Conservation (phyloP, 805 yeast species). For the Starmera pachycereana region DNA sequence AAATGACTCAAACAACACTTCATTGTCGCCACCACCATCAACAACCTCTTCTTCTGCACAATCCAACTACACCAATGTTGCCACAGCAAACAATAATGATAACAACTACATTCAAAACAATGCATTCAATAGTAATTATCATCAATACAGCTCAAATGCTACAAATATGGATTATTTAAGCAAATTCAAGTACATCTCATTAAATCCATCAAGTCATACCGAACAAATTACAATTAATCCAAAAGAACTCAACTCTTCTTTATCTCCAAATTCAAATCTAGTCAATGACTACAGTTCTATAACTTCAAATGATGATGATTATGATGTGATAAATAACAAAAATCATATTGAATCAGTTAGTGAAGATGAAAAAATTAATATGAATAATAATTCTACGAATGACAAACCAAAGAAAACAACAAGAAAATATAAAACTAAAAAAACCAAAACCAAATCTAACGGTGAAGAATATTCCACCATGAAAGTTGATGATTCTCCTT, state of each 20-base stretch:
- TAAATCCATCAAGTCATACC: neutral
- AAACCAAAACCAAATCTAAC: too few relatives aligned
- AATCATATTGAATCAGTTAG: neutral
- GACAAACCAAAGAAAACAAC: too few relatives aligned
- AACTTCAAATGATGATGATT: neutral
- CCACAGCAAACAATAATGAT: neutral
- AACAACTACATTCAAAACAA: neutral
- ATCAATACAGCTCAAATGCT: neutral
- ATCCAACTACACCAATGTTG: neutral
- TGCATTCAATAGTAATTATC: neutral
- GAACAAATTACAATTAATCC: slow-evolving; percentile 10
- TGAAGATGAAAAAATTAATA: neutral
- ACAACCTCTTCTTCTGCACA: neutral
- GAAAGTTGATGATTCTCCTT: too few relatives aligned
- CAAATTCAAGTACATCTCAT: neutral
- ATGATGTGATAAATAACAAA: too few relatives aligned
- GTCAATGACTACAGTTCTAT: neutral
- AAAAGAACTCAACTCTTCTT: slow-evolving; percentile 5
- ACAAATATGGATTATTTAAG: neutral
- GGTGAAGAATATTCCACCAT: too few relatives aligned
- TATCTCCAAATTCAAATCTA: neutral
- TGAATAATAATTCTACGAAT: too few relatives aligned
- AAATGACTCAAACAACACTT: too few relatives aligned
- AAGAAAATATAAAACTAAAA: too few relatives aligned
- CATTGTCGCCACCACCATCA: neutral